Evolutionary conservation across 257 asterid genomes (phyloP).

Genomic region (Fraxinus excelsior): DNA sequence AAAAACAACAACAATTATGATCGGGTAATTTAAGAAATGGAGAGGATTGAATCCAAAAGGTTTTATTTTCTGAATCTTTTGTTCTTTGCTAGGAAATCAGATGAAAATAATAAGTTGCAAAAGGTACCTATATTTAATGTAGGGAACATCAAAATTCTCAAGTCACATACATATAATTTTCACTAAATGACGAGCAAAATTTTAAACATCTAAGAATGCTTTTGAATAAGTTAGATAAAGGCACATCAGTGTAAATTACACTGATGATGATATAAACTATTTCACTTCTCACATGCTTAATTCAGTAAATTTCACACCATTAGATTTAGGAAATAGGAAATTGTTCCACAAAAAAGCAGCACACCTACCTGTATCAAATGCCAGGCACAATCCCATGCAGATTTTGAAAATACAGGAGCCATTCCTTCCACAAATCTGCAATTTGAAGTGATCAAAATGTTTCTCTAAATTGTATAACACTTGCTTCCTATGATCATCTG

Average conservation of each 20-base stretch:
- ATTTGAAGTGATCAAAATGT: slow-evolving; percentile 20
- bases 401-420: slow-evolving; percentile 98
- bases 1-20: neutral
- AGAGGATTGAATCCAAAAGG: neutral
- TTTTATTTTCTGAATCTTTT: neutral
- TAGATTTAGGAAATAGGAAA: neutral
- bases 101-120: neutral
- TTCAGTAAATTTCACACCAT: neutral
- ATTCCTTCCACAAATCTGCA: slow-evolving; percentile 98
- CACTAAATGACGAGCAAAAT: neutral
- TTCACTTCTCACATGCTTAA: neutral
- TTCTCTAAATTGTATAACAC: slow-evolving; percentile 10
- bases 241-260: neutral
- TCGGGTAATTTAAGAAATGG: neutral
- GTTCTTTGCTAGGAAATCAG: neutral
- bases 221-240: neutral
- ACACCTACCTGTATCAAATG: slow-evolving; percentile 78
- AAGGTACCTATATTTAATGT: neutral
- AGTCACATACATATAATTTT: neutral
- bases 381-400: slow-evolving; percentile 99
- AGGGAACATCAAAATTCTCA: neutral
- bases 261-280: neutral
- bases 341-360: slow-evolving; percentile 2
- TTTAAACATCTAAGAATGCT: neutral
- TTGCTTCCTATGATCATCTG: neutral